Conservation (phyloP, 257 asterid genomes). For the Fraxinus excelsior region DNA sequence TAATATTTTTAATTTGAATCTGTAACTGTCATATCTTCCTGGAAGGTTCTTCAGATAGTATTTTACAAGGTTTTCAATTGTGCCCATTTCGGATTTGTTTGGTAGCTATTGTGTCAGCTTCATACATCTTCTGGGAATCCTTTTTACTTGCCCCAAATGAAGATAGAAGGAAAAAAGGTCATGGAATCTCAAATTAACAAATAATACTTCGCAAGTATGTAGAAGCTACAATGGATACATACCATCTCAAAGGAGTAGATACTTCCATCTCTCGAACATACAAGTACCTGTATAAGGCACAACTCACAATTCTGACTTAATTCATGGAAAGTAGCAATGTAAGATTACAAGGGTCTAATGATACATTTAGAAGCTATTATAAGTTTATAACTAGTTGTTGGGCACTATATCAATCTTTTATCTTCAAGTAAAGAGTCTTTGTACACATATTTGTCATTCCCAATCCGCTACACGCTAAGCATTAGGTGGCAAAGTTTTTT, state of each 20-base stretch:
- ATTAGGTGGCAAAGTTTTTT: too few relatives aligned
- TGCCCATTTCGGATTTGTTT: not conserved
- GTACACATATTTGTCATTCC: too few relatives aligned
- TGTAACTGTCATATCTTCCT: not conserved
- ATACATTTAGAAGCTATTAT: slow-evolving; percentile 15
- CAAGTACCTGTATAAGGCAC: slow-evolving; percentile 57
- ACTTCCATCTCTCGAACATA: slow-evolving; percentile 86
- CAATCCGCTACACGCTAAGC: too few relatives aligned
- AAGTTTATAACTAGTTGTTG: not conserved
- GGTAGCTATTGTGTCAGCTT: not conserved
- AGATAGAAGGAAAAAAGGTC: not conserved
- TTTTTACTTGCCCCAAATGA: not conserved
- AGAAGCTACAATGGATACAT: not conserved
- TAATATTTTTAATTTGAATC: not conserved
- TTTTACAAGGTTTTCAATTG: not conserved
- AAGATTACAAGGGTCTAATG: not conserved
- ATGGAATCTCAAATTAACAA: not conserved
- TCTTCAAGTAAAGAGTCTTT: not conserved
- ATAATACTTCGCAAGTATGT: not conserved
- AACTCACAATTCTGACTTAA: slow-evolving; percentile 12
- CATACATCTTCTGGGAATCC: not conserved
- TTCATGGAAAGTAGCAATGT: slow-evolving; percentile 14
- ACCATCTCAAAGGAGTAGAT: slow-evolving; percentile 80
- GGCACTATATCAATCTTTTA: slow-evolving; percentile 4
- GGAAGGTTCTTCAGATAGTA: not conserved